These are phyloP conservation scores for Cucurbita argyrosperma DNA, from an alignment of 306 rosid species.

Conservation along the genomic window DNA sequence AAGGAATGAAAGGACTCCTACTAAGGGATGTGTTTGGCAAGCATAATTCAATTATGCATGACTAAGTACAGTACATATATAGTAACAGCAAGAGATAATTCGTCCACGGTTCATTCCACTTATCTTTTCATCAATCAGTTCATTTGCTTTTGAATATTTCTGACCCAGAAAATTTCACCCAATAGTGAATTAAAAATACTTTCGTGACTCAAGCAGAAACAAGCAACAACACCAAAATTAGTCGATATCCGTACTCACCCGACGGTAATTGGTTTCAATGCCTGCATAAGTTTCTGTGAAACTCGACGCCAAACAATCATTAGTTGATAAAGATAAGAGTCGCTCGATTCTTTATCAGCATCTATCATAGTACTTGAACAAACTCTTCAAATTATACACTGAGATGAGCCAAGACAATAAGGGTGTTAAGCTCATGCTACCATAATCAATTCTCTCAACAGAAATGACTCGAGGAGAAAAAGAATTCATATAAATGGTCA, in stretches of 20 bases:
- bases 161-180: slow-evolving; percentile 17
- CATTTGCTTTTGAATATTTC: neutral
- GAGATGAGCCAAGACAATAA: neutral
- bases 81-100: slow-evolving; percentile 19
- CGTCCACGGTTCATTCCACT: slow-evolving; percentile 15
- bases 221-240: slow-evolving; percentile 6
- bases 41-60: slow-evolving; percentile 1
- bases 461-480: neutral
- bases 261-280: neutral
- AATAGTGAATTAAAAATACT: neutral
- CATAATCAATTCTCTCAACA: neutral
- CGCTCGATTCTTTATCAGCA: neutral
- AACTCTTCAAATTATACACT: neutral
- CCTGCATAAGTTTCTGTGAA: neutral
- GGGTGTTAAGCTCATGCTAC: neutral
- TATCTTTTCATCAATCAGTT: slow-evolving; percentile 11
- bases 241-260: neutral
- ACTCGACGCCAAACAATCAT: neutral
- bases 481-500: neutral
- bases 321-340: neutral
- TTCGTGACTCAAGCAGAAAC: slow-evolving; percentile 4
- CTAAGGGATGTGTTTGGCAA: slow-evolving; percentile 23
- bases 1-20: slow-evolving; percentile 29
- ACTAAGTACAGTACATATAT: slow-evolving; percentile 19
- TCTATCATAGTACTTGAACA: neutral